phyloP scores from a whole-genome alignment of 2,329 filamentous ascomycete genomes.

The Talaromyces sp. region DNA sequence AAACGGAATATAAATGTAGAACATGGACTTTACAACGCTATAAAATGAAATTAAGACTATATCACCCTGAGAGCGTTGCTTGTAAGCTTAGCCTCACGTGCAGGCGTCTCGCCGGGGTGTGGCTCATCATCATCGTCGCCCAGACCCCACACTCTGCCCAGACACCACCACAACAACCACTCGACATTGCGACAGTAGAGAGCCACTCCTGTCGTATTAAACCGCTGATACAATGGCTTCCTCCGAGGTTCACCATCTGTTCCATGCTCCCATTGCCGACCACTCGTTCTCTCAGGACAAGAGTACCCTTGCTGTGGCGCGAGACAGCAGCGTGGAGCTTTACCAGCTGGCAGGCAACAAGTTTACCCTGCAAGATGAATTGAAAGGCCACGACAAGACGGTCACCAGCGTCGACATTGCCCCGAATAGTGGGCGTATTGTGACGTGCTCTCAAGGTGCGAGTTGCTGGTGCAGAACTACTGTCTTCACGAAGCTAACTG shows the following conservation, averaged over 20 bases:
- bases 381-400: conserved; percentile 94
- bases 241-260: conserved; percentile 92
- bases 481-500: conserved; percentile 1
- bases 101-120: neutral
- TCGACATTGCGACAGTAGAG: conserved; percentile 75
- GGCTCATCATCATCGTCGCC: neutral
- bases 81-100: neutral
- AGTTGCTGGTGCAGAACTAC: neutral
- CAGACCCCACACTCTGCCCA: neutral
- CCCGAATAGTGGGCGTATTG: conserved; percentile 81
- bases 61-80: neutral
- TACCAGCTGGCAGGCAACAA: conserved; percentile 67
- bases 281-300: conserved; percentile 96
- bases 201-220: conserved; percentile 79
- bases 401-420: conserved; percentile 97
- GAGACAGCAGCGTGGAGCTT: conserved; percentile 84
- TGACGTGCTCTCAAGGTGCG: conserved; percentile 90
- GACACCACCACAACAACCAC: neutral
- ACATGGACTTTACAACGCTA: neutral
- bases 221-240: conserved; percentile 57
- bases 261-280: conserved; percentile 92
- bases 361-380: conserved; percentile 82
- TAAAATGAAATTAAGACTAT: neutral
- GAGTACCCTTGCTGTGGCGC: conserved; percentile 79
- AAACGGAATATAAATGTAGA: neutral